Evolutionary conservation across 805 yeast genomes (phyloP).

Genomic region (Wickerhamiella azyma): DNA sequence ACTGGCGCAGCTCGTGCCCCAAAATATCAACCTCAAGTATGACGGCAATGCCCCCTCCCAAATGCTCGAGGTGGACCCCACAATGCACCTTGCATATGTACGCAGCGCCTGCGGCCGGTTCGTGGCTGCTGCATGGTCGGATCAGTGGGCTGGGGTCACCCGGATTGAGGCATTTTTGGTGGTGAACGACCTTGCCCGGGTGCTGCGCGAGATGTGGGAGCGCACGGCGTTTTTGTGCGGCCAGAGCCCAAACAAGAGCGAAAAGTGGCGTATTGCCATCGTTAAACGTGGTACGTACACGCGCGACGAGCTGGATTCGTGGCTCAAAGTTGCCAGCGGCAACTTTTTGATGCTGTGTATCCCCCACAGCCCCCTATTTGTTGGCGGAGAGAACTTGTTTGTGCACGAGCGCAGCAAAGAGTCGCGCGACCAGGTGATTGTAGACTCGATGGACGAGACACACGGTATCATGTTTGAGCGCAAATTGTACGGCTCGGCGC

Average conservation of each 20-base stretch:
- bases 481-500: constrained; percentile 1
- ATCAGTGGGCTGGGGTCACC: constrained; percentile 57
- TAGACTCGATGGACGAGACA: constrained; percentile 10
- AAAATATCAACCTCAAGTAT: constrained; percentile 19
- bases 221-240: constrained; percentile 11
- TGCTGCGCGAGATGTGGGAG: constrained; percentile 15
- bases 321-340: constrained; percentile 15
- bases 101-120: constrained; percentile 69
- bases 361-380: neutral
- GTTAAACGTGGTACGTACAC: constrained; percentile 27
- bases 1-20: constrained; percentile 25
- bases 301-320: constrained; percentile 22
- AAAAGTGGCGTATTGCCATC: constrained; percentile 25
- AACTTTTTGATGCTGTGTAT: neutral
- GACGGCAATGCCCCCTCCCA: constrained; percentile 12
- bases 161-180: constrained; percentile 39
- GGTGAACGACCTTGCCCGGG: constrained; percentile 9
- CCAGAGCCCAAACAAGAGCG: constrained; percentile 7
- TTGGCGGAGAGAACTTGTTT: neutral
- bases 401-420: neutral
- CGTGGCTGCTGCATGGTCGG: constrained; percentile 83
- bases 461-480: constrained; percentile 10
- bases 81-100: constrained; percentile 75
- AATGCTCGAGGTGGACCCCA: constrained; percentile 51
- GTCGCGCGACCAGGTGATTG: constrained; percentile 10